Percentiles rank a stretch among this genome's conserved stretches.
These are phyloP conservation scores for Pichia heedii DNA, from an alignment of 805 yeast genomes.

Conservation along the genomic window DNA sequence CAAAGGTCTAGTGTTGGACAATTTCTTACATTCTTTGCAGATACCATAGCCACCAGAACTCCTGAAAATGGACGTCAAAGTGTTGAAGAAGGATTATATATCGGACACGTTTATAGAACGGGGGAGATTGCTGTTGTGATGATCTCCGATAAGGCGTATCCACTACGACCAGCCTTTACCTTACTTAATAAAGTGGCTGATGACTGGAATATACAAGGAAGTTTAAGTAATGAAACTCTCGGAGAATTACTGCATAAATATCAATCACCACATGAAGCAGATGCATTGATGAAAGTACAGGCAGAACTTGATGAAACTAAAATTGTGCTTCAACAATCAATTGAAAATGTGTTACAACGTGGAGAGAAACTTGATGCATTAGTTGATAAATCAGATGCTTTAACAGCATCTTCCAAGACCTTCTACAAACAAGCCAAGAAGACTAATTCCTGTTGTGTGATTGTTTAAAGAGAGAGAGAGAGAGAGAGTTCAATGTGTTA, in stretches of 20 bases:
- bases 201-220: slow-evolving; percentile 72
- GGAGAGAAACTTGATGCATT: slow-evolving; percentile 93
- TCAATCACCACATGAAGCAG: slow-evolving; percentile 97
- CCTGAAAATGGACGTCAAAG: slow-evolving; percentile 85
- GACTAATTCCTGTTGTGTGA: slow-evolving; percentile 80
- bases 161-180: slow-evolving; percentile 93
- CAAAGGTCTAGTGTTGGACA: slow-evolving; percentile 70
- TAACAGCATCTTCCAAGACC: slow-evolving; percentile 81
- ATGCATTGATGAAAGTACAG: slow-evolving; percentile 93
- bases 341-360: slow-evolving; percentile 87
- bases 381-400: slow-evolving; percentile 92
- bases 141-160: slow-evolving; percentile 91
- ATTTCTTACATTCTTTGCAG: slow-evolving; percentile 90
- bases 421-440: slow-evolving; percentile 97
- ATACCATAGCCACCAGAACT: slow-evolving; percentile 85
- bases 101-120: slow-evolving; percentile 84
- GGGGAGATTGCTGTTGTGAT: slow-evolving; percentile 91
- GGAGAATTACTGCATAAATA: slow-evolving; percentile 68
- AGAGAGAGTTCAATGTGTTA: no score
- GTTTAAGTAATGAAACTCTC: slow-evolving; percentile 46
- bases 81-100: slow-evolving; percentile 83
- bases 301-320: slow-evolving; percentile 97
- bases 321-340: slow-evolving; percentile 90
- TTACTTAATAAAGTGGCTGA: slow-evolving; percentile 83
- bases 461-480: no score